Base-by-base conservation (phyloP, 2,329 filamentous ascomycete genomes). In the Colletotrichum godetiae region DNA sequence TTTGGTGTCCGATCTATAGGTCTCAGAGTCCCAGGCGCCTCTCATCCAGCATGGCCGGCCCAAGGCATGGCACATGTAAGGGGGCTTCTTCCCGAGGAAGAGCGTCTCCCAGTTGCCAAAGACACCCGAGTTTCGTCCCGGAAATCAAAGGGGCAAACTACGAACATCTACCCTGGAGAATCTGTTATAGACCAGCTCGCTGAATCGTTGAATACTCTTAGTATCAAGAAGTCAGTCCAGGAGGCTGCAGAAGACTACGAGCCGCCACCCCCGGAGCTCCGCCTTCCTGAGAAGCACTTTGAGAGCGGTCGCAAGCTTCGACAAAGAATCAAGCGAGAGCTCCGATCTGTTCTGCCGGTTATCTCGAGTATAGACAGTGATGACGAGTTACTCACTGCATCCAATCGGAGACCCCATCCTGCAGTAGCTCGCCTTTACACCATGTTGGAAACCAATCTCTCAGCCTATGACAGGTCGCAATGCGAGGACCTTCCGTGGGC, bases 401-500 rank as follows among this genome's bases (percentile, higher is more conserved):
- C 70, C 67, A 59, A 67, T 4, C 64, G 75, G 12, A 68, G 79
- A 64, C 75, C 79, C 5, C 92, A 95, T 80, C 86, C 92, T 12
- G 89, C 90, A 22, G 81, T 97, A 59, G 77, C 81, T 13, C 85
- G 86, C 2, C 84, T 95, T 2, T 94, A 92, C 77, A 80, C 85
- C 3, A 86, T 87, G 0, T 86, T 98, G 37, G 83, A 86, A 57
- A 87, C 86, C 1, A 87, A 87, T 0, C 85, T 95, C 13, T 95
- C 94, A 5, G 92, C 95, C 0, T 98, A 95, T 78, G 97, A 99
- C 80, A 89, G 85, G 74, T 93, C 92, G 10, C 88, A 88, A 62
- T 97, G 93, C 77, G 96, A 98, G 79, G 86, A 86, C 2, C 83
- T 88, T 33, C 83, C 90, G 10, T 99, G 97, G 97, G 81, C 87